Evolutionary conservation across 352 stramenopile species (phyloP).

Genomic region (Phytophthora pinifolia): DNA sequence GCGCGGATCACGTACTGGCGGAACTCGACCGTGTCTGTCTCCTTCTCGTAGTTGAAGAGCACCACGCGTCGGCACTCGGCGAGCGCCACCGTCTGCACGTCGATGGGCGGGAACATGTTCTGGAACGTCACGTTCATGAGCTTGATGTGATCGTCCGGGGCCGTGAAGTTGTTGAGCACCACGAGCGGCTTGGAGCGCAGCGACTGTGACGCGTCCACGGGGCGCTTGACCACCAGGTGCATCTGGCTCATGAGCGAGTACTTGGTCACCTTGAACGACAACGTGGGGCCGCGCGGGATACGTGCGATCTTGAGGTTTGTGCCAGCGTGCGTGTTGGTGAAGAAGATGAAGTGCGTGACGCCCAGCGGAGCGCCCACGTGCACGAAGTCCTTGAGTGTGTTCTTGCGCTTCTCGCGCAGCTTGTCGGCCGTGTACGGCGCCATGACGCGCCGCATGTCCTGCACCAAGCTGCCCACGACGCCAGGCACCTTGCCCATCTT

Average conservation of each 20-base stretch:
- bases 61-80: conserved; percentile 96
- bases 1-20: conserved; percentile 97
- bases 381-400: conserved; percentile 93
- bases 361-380: conserved; percentile 90
- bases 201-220: conserved; percentile 86
- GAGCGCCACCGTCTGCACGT: conserved; percentile 96
- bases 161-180: conserved; percentile 99
- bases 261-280: conserved; percentile 91
- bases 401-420: conserved; percentile 91
- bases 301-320: conserved; percentile 95
- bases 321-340: conserved; percentile 93
- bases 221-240: conserved; percentile 89
- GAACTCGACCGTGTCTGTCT: conserved; percentile 93
- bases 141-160: conserved; percentile 84
- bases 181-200: conserved; percentile 93
- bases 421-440: conserved; percentile 93
- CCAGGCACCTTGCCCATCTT: conserved; percentile 86
- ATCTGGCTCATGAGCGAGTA: conserved; percentile 95
- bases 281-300: conserved; percentile 92
- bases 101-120: conserved; percentile 99
- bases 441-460: conserved; percentile 95
- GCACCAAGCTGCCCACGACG: conserved; percentile 86
- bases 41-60: conserved; percentile 96
- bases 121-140: conserved; percentile 99
- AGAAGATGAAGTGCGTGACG: conserved; percentile 97